Evolutionary conservation across 78 protist species (phyloP).

Genomic region (Corallochytrium limacisporum): DNA sequence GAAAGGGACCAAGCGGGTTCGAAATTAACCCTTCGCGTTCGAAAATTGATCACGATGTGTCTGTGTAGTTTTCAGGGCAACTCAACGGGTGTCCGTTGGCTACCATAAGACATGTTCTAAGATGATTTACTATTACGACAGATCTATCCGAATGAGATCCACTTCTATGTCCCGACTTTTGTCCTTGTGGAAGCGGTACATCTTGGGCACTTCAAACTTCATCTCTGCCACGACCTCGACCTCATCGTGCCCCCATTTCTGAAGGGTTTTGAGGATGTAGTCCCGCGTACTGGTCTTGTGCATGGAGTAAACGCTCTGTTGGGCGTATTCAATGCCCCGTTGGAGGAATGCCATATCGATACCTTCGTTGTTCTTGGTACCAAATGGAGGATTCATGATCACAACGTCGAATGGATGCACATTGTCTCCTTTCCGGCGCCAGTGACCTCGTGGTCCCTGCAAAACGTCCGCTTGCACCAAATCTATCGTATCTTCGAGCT

Average conservation of each 20-base stretch:
- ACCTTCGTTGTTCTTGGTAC: constrained; percentile 37
- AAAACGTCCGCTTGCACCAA: not conserved
- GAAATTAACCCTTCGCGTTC: too few relatives aligned
- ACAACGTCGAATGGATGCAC: constrained; percentile 30
- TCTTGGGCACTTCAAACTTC: constrained; percentile 11
- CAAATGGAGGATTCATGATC: constrained; percentile 66
- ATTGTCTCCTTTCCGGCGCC: not conserved
- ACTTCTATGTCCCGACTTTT: too few relatives aligned
- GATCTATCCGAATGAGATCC: too few relatives aligned
- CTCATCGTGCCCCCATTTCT: constrained; percentile 1
- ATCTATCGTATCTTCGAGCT: constrained; percentile 16
- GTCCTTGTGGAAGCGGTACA: constrained; percentile 22
- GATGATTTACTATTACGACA: too few relatives aligned
- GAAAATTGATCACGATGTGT: too few relatives aligned
- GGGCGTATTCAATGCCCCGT: constrained; percentile 2
- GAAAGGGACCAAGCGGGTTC: too few relatives aligned
- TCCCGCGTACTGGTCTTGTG: constrained; percentile 4
- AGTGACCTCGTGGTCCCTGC: not conserved
- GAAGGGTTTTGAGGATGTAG: not conserved
- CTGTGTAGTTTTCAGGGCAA: too few relatives aligned
- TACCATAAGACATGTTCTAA: too few relatives aligned
- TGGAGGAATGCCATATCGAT: constrained; percentile 36
- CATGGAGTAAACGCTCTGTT: not conserved
- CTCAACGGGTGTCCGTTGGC: too few relatives aligned
- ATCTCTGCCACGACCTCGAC: constrained; percentile 20